Base-by-base conservation (phyloP, 2,329 filamentous ascomycete genomes). In the Paecilomyces sp. region DNA sequence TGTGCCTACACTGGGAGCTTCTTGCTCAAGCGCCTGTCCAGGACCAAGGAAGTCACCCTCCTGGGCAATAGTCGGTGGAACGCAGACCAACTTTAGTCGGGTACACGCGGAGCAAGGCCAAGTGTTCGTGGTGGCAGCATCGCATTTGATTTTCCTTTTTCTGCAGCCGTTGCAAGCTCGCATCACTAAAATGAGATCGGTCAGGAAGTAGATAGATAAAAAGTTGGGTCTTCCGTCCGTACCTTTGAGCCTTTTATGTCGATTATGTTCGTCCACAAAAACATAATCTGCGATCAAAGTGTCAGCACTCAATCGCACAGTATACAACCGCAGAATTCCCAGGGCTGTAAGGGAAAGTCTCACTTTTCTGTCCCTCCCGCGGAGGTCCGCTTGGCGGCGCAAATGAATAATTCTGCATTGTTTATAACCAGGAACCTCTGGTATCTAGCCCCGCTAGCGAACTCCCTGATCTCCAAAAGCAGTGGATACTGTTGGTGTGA, bases 211-310 rank as follows among this genome's bases (percentile, higher is more conserved):
- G 65, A 65, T 52, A 60, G 57, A 63, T 56, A 64, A 47, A 22
- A 22, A 22, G 1, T 22, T 41, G 24, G 55, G 31, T 47, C 41
- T 22, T 28, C 25, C 13, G 12, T 56, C 56, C 51, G 51, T 84
- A 94, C 91, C 91, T 83, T 97, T 97, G 64, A 97, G 80, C 68
- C 93, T 86, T 78, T 97, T 97, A 77, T 97, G 94, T 64, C 94
- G 89, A 79, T 97, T 97, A 77, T 97, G 94, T 76, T 97, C 93
- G 76, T 97, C 93, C 60, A 97, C 94, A 72, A 97, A 97, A 69
- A 97, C 94, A 89, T 97, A 97, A 75, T 97, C 92, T 96, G 69
- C 54, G 61, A 60, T 54, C 25, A 28, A 57, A 52, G 3, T 31
- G 13, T 61, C 50, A 61, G 57, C 55, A 11, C 50, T 34, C 9